These are phyloP conservation scores for Neospora caninum DNA, from an alignment of 169 alveolate species.

Conservation along the genomic window DNA sequence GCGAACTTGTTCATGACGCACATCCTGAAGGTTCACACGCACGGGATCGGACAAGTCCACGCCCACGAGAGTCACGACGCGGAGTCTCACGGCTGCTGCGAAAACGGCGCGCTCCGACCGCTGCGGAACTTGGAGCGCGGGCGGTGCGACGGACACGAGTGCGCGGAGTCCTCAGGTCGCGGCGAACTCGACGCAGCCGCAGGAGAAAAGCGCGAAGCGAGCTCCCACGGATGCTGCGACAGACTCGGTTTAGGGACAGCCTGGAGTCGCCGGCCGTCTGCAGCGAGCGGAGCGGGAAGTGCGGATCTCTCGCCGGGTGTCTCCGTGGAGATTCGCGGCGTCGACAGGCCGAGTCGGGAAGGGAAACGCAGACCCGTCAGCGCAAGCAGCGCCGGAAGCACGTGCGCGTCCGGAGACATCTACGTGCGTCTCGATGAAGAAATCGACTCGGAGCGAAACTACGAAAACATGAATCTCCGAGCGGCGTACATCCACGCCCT, in stretches of 20 bases:
- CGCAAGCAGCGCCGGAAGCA: slow-evolving; percentile 26
- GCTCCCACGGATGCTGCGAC: not conserved
- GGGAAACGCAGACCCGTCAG: not conserved
- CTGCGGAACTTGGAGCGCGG: not conserved
- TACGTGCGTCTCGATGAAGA: slow-evolving; percentile 60
- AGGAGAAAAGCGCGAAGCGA: not conserved
- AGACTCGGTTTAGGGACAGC: not conserved
- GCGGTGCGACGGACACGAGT: no score
- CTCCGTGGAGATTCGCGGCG: no score
- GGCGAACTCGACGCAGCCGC: no score
- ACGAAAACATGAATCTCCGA: slow-evolving; percentile 87
- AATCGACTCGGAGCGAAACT: slow-evolving; percentile 63
- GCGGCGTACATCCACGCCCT: slow-evolving; percentile 94
- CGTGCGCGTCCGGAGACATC: not conserved
- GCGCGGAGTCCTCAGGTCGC: no score
- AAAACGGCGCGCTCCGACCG: not conserved
- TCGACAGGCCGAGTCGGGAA: no score
- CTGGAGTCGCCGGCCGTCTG: not conserved
- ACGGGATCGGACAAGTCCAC: slow-evolving; percentile 75
- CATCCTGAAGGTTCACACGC: slow-evolving; percentile 81
- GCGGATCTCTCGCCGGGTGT: no score
- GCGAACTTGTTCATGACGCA: slow-evolving; percentile 92
- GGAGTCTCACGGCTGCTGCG: slow-evolving; percentile 43
- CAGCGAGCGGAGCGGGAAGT: no score
- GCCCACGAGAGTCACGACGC: slow-evolving; percentile 61